Evolutionary conservation across 176 grass and related monocot genomes (phyloP), one percentile per base, ranked within the genome.

Genomic region (Elaeis guineensis): DNA sequence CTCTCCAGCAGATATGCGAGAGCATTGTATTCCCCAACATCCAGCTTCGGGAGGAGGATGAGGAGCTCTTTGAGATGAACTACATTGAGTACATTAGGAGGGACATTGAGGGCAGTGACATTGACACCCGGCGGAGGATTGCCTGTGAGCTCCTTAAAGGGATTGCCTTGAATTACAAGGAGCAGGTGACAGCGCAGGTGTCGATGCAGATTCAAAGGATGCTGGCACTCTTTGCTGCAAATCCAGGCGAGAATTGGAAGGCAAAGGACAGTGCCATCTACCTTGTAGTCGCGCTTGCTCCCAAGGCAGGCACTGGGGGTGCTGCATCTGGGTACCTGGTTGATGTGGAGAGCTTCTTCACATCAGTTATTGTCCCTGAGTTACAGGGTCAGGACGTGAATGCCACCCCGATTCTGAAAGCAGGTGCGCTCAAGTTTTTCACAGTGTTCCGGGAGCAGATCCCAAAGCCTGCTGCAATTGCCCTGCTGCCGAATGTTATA

Each of bases 221-320:
- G 92, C 64, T 97, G 70, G 75, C 81, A 57, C 72, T 81, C 32
- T 90, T 79, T 62, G 79, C 67, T 21, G 74, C 72, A 65, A 81
- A 90, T 52, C 81, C 80, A 1, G 49, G 48, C 0, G 73, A 83
- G 69, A 91, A 91, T 63, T 97, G 92, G 92, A 97, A 91, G 77
- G 92, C 90, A 62, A 97, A 97, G 77, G 92, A 97, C 50, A 84
- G 87, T 58, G 87, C 87, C 18, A 90, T 97, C 25, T 97, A 91
- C 71, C 83, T 97, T 75, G 92, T 91, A 58, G 89, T 97, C 2
- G 63, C 87, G 12, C 76, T 97, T 64, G 79, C 85, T 73, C 92
- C 89, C 54, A 91, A 85, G 62, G 80, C 92, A 18, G 87, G 92
- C 52, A 78, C 79, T 3, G 75, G 75, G 15, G 73, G 65, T 24